phyloP scores from a whole-genome alignment of 139 green algal genomes.

The Ettlia oleoabundans region DNA sequence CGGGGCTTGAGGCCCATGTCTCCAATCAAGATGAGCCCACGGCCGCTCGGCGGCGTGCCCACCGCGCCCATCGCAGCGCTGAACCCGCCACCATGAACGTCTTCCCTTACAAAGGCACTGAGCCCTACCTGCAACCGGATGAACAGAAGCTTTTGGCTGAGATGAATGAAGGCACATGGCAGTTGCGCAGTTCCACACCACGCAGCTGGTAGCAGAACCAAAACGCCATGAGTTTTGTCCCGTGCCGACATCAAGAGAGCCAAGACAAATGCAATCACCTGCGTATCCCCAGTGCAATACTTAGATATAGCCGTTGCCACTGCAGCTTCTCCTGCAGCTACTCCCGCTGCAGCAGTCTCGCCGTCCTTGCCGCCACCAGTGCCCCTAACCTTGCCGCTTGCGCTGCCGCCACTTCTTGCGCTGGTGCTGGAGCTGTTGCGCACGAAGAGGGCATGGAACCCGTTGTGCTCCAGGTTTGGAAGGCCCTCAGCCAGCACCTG shows the following conservation, averaged over 20 bases:
- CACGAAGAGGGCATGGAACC: background rate
- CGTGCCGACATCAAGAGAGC: too few relatives aligned
- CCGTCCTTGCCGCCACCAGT: background rate
- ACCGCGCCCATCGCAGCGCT: background rate
- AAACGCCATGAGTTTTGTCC: too few relatives aligned
- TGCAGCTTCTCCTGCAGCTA: background rate
- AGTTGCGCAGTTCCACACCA: too few relatives aligned
- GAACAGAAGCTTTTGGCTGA: too few relatives aligned
- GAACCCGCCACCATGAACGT: background rate
- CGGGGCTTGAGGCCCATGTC: background rate
- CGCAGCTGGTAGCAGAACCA: too few relatives aligned
- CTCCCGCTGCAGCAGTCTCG: background rate
- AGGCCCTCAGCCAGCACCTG: slow-evolving; percentile 3
- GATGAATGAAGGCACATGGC: too few relatives aligned
- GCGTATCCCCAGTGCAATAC: background rate
- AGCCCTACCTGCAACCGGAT: too few relatives aligned
- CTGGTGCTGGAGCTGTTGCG: background rate
- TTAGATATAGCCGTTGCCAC: background rate
- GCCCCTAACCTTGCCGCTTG: background rate
- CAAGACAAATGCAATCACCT: too few relatives aligned
- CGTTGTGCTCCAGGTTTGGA: slow-evolving; percentile 26
- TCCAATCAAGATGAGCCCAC: slow-evolving; percentile 17
- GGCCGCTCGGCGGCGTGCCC: background rate
- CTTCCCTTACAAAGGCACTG: background rate
- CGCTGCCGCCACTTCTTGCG: background rate